A percentile compares a stretch with the other conserved stretches of the same genome.
phyloP scores from a whole-genome alignment of 208 protist species.

The Ichthyophonus hoferi region DNA sequence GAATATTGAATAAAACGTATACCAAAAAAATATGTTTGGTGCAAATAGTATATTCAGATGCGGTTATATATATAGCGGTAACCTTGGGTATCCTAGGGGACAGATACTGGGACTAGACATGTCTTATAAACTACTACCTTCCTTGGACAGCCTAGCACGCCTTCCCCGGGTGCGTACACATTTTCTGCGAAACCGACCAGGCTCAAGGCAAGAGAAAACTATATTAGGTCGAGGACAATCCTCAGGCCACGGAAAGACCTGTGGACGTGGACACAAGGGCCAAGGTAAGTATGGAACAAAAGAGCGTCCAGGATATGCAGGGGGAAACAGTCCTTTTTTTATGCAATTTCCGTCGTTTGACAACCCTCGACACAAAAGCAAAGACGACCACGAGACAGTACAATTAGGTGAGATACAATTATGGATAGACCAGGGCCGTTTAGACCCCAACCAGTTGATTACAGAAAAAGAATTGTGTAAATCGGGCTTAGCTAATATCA shows the following conservation, averaged over 20 bases:
- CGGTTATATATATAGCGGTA: no score
- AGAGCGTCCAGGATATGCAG: neutral
- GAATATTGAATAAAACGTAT: no score
- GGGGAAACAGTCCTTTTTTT: neutral
- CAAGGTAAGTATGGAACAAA: conserved; percentile 11
- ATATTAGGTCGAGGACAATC: neutral
- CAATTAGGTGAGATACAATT: neutral
- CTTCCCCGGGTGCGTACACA: neutral
- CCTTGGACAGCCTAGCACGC: neutral
- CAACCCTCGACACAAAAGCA: neutral
- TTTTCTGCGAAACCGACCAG: neutral
- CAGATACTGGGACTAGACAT: no score
- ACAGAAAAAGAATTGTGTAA: neutral
- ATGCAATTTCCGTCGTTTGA: neutral
- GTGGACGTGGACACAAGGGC: conserved; percentile 7
- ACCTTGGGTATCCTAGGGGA: no score
- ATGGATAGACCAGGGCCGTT: conserved; percentile 24
- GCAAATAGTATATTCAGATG: no score
- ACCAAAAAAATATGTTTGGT: no score
- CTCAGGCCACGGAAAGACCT: neutral
- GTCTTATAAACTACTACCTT: neutral
- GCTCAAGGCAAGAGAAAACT: neutral
- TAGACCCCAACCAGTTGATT: neutral
- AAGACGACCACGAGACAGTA: neutral
- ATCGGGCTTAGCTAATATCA: neutral